Evolutionary conservation across 2,329 filamentous ascomycete species (phyloP).

Genomic region (Alternaria postmessia): DNA sequence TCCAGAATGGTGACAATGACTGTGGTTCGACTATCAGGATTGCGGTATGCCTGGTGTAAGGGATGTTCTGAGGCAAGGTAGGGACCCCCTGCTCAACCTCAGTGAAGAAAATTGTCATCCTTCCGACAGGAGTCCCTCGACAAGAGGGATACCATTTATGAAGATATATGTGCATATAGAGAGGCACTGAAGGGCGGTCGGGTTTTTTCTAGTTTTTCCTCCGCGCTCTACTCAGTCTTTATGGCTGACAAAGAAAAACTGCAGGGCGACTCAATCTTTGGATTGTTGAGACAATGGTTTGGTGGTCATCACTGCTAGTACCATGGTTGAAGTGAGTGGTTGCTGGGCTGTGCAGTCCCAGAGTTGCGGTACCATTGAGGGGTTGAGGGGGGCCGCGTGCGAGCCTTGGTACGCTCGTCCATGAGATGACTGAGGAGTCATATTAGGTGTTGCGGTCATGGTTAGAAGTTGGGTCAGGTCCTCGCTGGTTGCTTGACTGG

Average conservation of each 20-base stretch:
- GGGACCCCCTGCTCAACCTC: slow-evolving; percentile 21
- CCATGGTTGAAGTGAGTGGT: slow-evolving; percentile 19
- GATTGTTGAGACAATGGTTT: slow-evolving; percentile 20
- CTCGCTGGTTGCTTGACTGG: slow-evolving; percentile 16
- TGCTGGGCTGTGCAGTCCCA: slow-evolving; percentile 16
- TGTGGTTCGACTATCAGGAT: slow-evolving; percentile 24
- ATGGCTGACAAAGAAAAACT: slow-evolving; percentile 24
- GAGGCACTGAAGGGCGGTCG: slow-evolving; percentile 21
- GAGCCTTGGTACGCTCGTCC: slow-evolving; percentile 9
- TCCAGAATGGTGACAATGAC: slow-evolving; percentile 21
- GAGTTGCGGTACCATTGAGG: slow-evolving; percentile 12
- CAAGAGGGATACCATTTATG: slow-evolving; percentile 22
- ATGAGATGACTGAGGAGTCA: slow-evolving; percentile 7
- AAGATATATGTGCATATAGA: slow-evolving; percentile 22
- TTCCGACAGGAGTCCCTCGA: slow-evolving; percentile 21
- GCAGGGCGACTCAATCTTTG: slow-evolving; percentile 22
- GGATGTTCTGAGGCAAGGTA: slow-evolving; percentile 24
- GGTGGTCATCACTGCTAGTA: slow-evolving; percentile 20
- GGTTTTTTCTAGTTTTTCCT: slow-evolving; percentile 23
- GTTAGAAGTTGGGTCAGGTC: slow-evolving; percentile 17
- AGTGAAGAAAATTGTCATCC: slow-evolving; percentile 22
- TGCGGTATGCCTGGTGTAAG: slow-evolving; percentile 23
- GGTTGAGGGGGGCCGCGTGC: slow-evolving; percentile 10
- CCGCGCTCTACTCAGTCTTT: slow-evolving; percentile 21
- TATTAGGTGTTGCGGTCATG: slow-evolving; percentile 12